Evolutionary conservation across 768 basidiomycete species (phyloP).

Genomic region (Russula vinacea): DNA sequence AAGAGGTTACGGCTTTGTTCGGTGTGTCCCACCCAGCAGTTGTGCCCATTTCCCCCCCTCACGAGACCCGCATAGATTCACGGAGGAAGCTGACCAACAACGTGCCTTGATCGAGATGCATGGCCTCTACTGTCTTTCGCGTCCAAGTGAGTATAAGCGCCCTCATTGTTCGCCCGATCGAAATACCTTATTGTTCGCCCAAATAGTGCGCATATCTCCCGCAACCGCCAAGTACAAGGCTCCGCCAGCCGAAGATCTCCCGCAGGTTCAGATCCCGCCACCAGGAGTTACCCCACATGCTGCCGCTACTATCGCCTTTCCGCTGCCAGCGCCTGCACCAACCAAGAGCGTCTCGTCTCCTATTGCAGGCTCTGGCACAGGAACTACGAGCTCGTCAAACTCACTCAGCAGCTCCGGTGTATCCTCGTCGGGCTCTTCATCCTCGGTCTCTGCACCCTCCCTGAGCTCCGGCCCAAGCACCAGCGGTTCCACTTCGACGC

Average conservation of each 20-base stretch:
- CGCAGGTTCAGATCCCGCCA: constrained; percentile 29
- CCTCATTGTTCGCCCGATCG: constrained; percentile 5
- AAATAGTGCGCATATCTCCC: constrained; percentile 82
- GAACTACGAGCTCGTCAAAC: constrained; percentile 29
- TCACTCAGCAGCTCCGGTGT: constrained; percentile 32
- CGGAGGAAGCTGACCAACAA: constrained; percentile 83
- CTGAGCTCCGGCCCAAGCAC: constrained; percentile 41
- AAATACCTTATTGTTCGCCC: constrained; percentile 33
- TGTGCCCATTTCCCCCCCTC: constrained; percentile 27
- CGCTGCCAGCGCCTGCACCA: constrained; percentile 45
- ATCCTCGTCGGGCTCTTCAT: constrained; percentile 45
- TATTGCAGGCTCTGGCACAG: constrained; percentile 46
- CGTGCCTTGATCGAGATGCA: constrained; percentile 91
- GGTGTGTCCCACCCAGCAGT: constrained; percentile 46
- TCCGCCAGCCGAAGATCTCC: constrained; percentile 37
- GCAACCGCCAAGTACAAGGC: constrained; percentile 86
- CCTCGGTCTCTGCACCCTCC: constrained; percentile 38
- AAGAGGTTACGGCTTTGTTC: constrained; percentile 89
- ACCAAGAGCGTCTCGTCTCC: constrained; percentile 69
- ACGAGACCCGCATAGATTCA: constrained; percentile 54
- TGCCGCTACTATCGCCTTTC: constrained; percentile 48
- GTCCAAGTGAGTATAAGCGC: constrained; percentile 63
- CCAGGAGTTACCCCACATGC: constrained; percentile 30
- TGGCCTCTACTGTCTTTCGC: constrained; percentile 82
- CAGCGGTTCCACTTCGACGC: constrained; percentile 50